Conservation (phyloP, 2,329 filamentous ascomycete genomes). For the Sporothrix dimorphospora region DNA sequence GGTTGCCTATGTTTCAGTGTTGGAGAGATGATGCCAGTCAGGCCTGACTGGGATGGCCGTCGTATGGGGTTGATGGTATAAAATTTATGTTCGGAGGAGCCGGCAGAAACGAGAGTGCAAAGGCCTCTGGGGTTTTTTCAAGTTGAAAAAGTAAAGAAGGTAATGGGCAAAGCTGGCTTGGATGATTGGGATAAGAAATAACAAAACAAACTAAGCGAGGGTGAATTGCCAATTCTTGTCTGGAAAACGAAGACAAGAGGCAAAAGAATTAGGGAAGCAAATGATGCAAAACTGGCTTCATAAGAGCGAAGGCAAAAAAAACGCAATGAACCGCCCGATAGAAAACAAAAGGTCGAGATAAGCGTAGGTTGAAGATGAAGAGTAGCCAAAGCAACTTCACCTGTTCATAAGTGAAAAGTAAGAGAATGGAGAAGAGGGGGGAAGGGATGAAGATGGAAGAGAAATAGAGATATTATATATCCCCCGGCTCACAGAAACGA, state of each 20-base stretch:
- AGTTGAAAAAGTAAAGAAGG: background rate
- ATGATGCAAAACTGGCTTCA: conserved; percentile 17
- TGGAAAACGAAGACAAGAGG: background rate
- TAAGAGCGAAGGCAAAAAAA: background rate
- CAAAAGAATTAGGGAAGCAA: background rate
- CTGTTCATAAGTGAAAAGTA: background rate
- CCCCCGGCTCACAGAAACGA: background rate
- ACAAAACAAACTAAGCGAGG: conserved; percentile 12
- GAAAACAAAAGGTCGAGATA: conserved; percentile 20
- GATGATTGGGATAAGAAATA: background rate
- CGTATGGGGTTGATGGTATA: conserved; percentile 8
- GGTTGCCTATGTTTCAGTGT: background rate
- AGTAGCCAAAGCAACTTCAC: background rate
- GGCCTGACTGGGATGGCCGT: conserved; percentile 32
- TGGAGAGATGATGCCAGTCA: conserved; percentile 27
- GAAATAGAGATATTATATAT: conserved; percentile 25
- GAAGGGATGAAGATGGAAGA: conserved; percentile 7
- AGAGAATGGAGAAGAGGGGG: background rate
- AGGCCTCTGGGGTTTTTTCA: background rate
- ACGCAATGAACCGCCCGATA: background rate
- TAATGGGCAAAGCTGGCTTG: background rate
- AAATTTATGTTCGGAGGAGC: background rate
- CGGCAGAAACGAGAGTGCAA: background rate
- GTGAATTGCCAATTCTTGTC: conserved; percentile 13
- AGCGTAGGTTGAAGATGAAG: background rate